Evolutionary conservation across 2,329 filamentous ascomycete species (phyloP).

Genomic region (Didymellaceae sp.): DNA sequence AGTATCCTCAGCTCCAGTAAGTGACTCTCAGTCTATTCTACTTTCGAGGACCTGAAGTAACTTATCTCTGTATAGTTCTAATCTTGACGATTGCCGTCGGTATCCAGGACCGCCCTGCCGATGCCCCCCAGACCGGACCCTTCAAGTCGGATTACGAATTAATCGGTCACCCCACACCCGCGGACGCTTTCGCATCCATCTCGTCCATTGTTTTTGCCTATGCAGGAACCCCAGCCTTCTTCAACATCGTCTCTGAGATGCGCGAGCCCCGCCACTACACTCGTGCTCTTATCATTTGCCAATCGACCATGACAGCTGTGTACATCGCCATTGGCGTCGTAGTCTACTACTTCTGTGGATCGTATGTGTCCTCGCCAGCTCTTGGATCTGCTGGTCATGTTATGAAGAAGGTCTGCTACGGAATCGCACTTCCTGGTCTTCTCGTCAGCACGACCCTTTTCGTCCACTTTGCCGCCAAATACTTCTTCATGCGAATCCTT

Average conservation of each 20-base stretch:
- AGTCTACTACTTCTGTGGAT: slow-evolving; percentile 71
- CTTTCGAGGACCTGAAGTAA: background rate
- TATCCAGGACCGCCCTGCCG: slow-evolving; percentile 31
- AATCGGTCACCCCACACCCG: slow-evolving; percentile 21
- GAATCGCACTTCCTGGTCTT: slow-evolving; percentile 64
- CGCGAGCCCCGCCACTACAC: slow-evolving; percentile 65
- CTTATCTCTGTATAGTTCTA: slow-evolving; percentile 22
- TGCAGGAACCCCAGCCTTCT: slow-evolving; percentile 70
- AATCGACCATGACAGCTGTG: slow-evolving; percentile 64
- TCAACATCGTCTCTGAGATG: slow-evolving; percentile 70
- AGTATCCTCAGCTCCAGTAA: slow-evolving; percentile 32
- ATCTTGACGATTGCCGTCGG: slow-evolving; percentile 36
- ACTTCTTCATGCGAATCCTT: slow-evolving; percentile 70
- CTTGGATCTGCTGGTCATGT: slow-evolving; percentile 65
- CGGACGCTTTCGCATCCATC: slow-evolving; percentile 28
- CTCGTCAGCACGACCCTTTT: slow-evolving; percentile 33
- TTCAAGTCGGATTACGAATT: slow-evolving; percentile 32
- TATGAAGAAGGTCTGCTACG: slow-evolving; percentile 70
- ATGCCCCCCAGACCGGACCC: slow-evolving; percentile 29
- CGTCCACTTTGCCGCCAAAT: slow-evolving; percentile 35
- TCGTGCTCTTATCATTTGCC: slow-evolving; percentile 63
- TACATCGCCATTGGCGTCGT: slow-evolving; percentile 71
- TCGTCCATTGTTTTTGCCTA: slow-evolving; percentile 35
- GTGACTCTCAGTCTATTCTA: background rate
- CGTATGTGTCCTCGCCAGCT: slow-evolving; percentile 68